A percentile compares a stretch with the other conserved stretches of the same genome.
Conservation (phyloP, 163 green algal genomes). For the Scenedesmus sp. region DNA sequence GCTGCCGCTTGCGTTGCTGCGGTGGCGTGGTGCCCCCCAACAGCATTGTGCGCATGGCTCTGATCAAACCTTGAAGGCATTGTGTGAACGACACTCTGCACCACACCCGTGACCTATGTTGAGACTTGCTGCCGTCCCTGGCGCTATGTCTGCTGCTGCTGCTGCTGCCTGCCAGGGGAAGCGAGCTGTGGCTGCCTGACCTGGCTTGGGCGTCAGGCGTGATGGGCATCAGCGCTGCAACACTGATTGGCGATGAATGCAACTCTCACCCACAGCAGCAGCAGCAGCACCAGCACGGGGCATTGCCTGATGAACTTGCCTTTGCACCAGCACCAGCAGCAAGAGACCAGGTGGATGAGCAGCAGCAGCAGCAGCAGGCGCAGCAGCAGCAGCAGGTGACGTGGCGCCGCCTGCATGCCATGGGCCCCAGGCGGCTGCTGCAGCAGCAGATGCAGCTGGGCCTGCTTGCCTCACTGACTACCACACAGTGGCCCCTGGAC, state of each 20-base stretch:
- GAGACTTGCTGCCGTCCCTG: background rate
- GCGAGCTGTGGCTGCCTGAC: constrained; percentile 41
- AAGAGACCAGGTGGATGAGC: too few relatives aligned
- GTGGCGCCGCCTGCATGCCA: constrained; percentile 48
- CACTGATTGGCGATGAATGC: background rate
- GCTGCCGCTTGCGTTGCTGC: too few relatives aligned
- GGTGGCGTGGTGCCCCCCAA: too few relatives aligned
- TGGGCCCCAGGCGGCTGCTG: constrained; percentile 21
- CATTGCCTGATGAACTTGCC: too few relatives aligned
- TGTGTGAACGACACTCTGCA: too few relatives aligned
- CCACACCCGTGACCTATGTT: too few relatives aligned
- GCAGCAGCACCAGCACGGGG: background rate
- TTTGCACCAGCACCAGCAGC: background rate
- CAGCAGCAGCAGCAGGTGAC: constrained; percentile 40
- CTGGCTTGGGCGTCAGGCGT: constrained; percentile 37
- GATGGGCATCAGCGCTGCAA: background rate
- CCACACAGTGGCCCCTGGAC: constrained; percentile 42
- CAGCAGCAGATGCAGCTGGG: constrained; percentile 41
- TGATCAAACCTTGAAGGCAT: too few relatives aligned
- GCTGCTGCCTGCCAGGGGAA: constrained; percentile 3
- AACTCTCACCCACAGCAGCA: constrained; percentile 24
- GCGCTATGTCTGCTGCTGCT: background rate
- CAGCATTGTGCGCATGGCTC: too few relatives aligned
- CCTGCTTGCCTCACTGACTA: constrained; percentile 39
- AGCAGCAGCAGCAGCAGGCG: constrained; percentile 15